phyloP scores from a whole-genome alignment of 495 filamentous ascomycete species.

The Cercophora scortea region DNA sequence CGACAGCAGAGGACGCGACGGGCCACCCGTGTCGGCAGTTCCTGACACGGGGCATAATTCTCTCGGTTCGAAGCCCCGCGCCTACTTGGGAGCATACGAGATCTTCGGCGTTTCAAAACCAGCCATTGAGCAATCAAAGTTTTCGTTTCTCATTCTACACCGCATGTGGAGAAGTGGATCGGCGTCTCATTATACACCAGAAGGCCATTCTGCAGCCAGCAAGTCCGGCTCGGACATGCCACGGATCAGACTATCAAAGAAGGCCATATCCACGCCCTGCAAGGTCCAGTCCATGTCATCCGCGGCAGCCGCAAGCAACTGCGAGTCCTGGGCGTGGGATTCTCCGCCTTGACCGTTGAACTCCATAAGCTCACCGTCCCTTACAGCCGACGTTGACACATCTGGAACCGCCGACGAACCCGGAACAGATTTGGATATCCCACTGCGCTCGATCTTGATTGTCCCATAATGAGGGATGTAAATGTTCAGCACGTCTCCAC shows the following conservation, averaged over 20 bases:
- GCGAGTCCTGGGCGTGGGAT: neutral
- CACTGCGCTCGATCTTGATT: neutral
- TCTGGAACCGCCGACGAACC: neutral
- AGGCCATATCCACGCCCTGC: conserved; percentile 12
- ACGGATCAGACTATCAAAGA: conserved; percentile 11
- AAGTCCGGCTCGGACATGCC: neutral
- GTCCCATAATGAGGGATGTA: neutral
- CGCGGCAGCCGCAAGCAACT: conserved; percentile 1
- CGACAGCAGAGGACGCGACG: no score
- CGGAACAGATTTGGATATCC: neutral
- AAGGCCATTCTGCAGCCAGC: no score
- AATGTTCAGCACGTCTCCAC: neutral
- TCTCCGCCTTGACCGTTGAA: neutral
- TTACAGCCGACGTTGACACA: neutral
- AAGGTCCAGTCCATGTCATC: conserved; percentile 10
- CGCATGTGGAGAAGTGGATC: no score
- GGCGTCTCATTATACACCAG: no score
- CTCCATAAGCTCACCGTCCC: neutral
- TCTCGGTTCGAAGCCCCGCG: no score
- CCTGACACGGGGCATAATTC: no score
- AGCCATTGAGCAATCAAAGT: no score
- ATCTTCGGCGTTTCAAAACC: no score
- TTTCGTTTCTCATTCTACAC: no score
- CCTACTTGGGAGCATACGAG: no score
- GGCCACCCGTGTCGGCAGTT: no score